These are phyloP conservation scores for Kluyveromyces marxianus DNA, from an alignment of 1,139 yeast genomes.

Conservation along the genomic window DNA sequence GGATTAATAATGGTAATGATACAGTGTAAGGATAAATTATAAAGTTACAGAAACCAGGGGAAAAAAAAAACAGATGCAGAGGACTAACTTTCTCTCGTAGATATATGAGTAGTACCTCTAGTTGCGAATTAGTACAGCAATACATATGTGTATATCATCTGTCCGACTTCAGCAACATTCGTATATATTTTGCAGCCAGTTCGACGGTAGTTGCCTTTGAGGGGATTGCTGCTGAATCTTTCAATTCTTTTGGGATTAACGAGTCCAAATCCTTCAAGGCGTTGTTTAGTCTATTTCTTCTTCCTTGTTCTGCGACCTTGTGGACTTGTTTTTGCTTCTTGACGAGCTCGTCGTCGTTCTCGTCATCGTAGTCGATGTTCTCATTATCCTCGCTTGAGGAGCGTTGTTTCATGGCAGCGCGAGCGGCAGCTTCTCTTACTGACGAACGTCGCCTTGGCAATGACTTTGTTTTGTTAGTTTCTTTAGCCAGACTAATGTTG, in stretches of 20 bases:
- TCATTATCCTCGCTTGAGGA: conserved; percentile 3
- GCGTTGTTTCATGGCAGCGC: background rate
- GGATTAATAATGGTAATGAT: too few species aligned
- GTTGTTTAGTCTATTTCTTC: conserved; percentile 83
- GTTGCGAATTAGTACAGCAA: too few species aligned
- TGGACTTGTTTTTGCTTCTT: conserved; percentile 62
- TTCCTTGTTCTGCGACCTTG: conserved; percentile 91
- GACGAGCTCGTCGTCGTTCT: conserved; percentile 21
- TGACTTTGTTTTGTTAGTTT: conserved; percentile 3
- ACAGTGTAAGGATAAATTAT: too few species aligned
- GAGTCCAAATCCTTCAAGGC: conserved; percentile 72
- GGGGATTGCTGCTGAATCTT: conserved; percentile 53
- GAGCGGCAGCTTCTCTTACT: background rate
- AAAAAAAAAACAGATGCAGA: too few species aligned
- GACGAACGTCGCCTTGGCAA: background rate
- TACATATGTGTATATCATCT: too few species aligned
- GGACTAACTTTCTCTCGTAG: too few species aligned
- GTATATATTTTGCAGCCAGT: conserved; percentile 67
- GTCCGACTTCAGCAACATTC: conserved; percentile 32
- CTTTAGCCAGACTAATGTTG: background rate
- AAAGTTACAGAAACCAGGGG: too few species aligned
- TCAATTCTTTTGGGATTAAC: conserved; percentile 58
- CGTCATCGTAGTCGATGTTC: conserved; percentile 6
- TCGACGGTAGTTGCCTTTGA: conserved; percentile 95
- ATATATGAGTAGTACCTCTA: too few species aligned